phyloP scores from a whole-genome alignment of 345 rosid genomes.

The Murraya paniculata region DNA sequence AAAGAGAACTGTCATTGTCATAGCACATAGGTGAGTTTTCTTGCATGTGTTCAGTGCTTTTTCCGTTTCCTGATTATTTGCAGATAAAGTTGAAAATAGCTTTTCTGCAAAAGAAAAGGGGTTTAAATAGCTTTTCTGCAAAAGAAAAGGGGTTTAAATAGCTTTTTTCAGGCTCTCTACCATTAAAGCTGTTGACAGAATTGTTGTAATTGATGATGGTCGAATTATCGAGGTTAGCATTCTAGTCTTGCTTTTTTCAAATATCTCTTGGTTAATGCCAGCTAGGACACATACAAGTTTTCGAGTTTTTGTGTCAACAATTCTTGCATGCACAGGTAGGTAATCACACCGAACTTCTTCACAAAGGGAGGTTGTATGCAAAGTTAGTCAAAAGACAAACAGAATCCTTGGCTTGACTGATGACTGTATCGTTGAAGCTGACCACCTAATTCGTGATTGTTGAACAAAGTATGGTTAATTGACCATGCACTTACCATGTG shows the following conservation, averaged over 20 bases:
- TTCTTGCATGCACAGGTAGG: constrained; percentile 31
- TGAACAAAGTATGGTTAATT: not conserved
- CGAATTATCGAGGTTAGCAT: constrained; percentile 34
- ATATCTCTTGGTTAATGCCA: too few relatives aligned
- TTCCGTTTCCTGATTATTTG: not conserved
- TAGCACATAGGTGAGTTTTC: constrained; percentile 41
- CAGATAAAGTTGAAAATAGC: not conserved
- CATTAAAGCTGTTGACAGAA: constrained; percentile 32
- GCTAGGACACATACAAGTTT: not conserved
- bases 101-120: too few relatives aligned
- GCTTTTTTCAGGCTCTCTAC: constrained; percentile 32
- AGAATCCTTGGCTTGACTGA: constrained; percentile 22
- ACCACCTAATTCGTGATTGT: not conserved
- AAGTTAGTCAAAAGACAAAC: constrained; percentile 26
- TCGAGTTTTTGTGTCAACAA: not conserved
- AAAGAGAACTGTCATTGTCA: constrained; percentile 36
- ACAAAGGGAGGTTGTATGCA: constrained; percentile 30
- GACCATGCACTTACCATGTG: not conserved
- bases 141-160: too few relatives aligned
- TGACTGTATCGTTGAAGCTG: not conserved
- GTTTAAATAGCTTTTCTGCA: too few relatives aligned
- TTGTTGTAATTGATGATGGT: constrained; percentile 41
- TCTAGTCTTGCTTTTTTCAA: not conserved
- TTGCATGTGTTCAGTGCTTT: not conserved
- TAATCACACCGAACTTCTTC: constrained; percentile 34